Evolutionary conservation across 768 basidiomycete genomes (phyloP), one percentile per base, ranked within the genome.

Genomic region (Lactarius pseudohatsudake): DNA sequence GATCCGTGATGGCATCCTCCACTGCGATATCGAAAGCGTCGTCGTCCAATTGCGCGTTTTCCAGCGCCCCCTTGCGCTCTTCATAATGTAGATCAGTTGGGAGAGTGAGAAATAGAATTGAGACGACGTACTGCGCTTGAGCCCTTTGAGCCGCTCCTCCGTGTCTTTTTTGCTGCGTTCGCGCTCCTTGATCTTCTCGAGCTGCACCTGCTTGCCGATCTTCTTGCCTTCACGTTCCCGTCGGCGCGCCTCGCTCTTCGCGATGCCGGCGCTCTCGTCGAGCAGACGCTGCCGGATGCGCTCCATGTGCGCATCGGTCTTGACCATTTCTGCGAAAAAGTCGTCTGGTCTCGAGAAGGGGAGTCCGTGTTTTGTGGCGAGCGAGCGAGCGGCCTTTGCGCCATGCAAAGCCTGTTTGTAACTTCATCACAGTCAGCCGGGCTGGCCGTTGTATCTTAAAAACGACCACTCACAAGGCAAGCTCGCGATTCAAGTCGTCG

Each of bases 311-410:
- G 91, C 81, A 72, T 99, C 97, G 38, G 88, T 89, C 77, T 98
- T 98, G 71, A 98, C 90, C 96, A 98, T 98, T 79, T 98, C 96
- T 28, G 96, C 96, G 70, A 96, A 98, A 76, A 95, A 98, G 77
- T 98, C 96, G 0, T 86, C 72, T 0, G 97, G 97, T 16, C 96
- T 90, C 11, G 92, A 90, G 78, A 97, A 98, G 0, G 95, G 88
- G 66, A 94, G 80, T 28, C 86, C 84, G 75, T 88, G 84, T 72
- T 91, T 88, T 15, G 83, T 78, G n/a, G 92, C 92, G n/a, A 94
- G 85, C 3, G 81, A 74, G 60, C 86, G 87, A 2, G 94, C 94
- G 32, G 82, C 77, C 62, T 88, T 85, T n/a, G 90, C 94, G 47
- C 87, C 79, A 67, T 95, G 88, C 0, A 98, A 81, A 4, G 96